A percentile compares a stretch with the other conserved stretches of the same genome.
Evolutionary conservation across 1,284 basidiomycete species (phyloP).

Genomic region (Ustilago hordei): DNA sequence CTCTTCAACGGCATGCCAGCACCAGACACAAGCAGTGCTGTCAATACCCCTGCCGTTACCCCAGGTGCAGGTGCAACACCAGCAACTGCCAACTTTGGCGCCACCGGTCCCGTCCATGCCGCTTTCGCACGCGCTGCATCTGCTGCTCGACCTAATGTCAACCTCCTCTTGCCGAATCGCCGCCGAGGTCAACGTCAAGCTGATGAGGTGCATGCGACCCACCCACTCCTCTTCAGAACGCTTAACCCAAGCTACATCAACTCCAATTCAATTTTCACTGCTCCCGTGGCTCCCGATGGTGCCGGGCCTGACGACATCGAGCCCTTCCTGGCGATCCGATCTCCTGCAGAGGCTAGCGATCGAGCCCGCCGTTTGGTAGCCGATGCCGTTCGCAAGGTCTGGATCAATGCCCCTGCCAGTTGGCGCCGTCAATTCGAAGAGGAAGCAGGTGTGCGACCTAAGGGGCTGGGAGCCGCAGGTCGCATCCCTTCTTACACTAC

Average conservation of each 20-base stretch:
- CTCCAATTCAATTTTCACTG: constrained; percentile 52
- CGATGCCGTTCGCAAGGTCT: constrained; percentile 64
- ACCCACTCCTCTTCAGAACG: constrained; percentile 27
- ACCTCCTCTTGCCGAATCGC: constrained; percentile 47
- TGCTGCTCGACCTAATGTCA: constrained; percentile 46
- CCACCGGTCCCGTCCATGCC: constrained; percentile 50
- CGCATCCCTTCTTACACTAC: constrained; percentile 23
- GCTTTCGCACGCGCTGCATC: constrained; percentile 58
- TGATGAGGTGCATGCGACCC: neutral
- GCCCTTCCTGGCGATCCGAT: constrained; percentile 65
- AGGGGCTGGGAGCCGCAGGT: constrained; percentile 8
- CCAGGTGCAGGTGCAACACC: constrained; percentile 49
- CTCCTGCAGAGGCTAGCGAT: constrained; percentile 59
- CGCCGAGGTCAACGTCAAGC: constrained; percentile 15
- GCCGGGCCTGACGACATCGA: constrained; percentile 53
- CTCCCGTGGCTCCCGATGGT: constrained; percentile 55
- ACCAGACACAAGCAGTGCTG: constrained; percentile 58
- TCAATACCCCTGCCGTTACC: constrained; percentile 64
- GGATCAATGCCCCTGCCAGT: constrained; percentile 64
- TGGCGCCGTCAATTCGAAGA: constrained; percentile 65
- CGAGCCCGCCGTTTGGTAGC: constrained; percentile 63
- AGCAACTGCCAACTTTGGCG: constrained; percentile 47
- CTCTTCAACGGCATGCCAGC: constrained; percentile 60
- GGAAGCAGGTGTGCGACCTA: constrained; percentile 43
- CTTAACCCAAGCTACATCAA: constrained; percentile 42